These are phyloP conservation scores for Apocynum venetum DNA, from an alignment of 257 asterid genomes.

Conservation along the genomic window DNA sequence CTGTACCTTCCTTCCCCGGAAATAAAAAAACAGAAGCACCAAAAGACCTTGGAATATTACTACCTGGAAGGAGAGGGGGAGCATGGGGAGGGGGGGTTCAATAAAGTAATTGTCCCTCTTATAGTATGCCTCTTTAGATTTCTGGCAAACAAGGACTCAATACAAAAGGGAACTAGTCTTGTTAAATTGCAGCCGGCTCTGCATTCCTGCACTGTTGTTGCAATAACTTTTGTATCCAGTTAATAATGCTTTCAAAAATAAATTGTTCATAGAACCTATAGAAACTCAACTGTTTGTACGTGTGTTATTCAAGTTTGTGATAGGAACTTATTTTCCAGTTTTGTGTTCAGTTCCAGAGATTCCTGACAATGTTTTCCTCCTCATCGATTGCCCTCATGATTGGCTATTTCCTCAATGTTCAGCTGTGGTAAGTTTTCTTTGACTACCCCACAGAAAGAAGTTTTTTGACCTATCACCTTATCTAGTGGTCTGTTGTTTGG, in stretches of 20 bases:
- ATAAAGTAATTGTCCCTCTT: not conserved
- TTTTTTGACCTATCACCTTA: not conserved
- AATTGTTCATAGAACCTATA: not conserved
- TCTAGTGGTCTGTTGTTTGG: not conserved
- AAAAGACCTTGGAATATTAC: not conserved
- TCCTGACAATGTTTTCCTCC: slow-evolving; percentile 68
- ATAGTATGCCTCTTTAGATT: not conserved
- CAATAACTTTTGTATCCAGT: not conserved
- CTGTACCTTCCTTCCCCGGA: not conserved
- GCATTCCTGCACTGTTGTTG: not conserved
- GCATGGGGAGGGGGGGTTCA: too few relatives aligned
- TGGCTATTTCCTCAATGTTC: slow-evolving; percentile 98
- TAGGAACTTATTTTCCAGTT: slow-evolving; percentile 6
- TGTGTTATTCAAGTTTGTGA: not conserved
- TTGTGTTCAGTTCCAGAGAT: slow-evolving; percentile 55
- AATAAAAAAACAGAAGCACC: not conserved
- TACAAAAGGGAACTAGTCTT: not conserved
- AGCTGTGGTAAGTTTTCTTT: slow-evolving; percentile 72
- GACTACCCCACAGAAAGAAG: not conserved
- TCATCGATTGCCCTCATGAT: slow-evolving; percentile 93
- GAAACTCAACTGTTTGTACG: not conserved
- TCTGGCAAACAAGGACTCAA: not conserved
- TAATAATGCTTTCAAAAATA: not conserved
- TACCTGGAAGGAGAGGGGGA: too few relatives aligned
- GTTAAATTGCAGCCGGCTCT: not conserved